Conservation (phyloP, 1,284 basidiomycete species). For the Mycena citricolor region DNA sequence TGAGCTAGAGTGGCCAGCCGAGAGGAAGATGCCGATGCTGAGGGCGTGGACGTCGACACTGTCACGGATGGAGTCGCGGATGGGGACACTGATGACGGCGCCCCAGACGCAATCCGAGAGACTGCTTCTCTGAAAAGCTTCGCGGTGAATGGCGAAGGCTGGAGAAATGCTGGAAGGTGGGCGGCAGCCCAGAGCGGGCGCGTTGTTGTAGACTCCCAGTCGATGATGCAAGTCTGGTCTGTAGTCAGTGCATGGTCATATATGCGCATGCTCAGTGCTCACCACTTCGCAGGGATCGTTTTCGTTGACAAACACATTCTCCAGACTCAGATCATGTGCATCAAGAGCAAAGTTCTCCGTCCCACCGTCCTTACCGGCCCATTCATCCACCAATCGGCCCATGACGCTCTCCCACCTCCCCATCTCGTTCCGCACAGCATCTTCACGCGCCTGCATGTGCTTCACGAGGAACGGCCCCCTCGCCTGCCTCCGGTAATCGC, state of each 20-base stretch:
- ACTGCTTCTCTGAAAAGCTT: constrained; percentile 68
- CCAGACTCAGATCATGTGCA: constrained; percentile 75
- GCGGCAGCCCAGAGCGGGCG: constrained; percentile 80
- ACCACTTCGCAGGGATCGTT: constrained; percentile 68
- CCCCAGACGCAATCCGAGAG: constrained; percentile 39
- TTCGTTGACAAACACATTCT: constrained; percentile 78
- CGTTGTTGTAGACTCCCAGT: constrained; percentile 83
- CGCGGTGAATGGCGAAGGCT: constrained; percentile 68
- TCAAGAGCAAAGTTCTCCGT: constrained; percentile 69
- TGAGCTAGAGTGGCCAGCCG: constrained; percentile 44
- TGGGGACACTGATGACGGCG: constrained; percentile 20
- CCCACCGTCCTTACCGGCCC: constrained; percentile 24
- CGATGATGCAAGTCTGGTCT: constrained; percentile 73
- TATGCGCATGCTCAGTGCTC: constrained; percentile 3
- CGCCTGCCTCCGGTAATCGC: constrained; percentile 77
- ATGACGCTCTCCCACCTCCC: constrained; percentile 62
- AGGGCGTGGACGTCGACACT: not conserved
- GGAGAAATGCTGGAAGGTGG: constrained; percentile 75
- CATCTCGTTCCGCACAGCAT: constrained; percentile 67
- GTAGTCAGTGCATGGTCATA: constrained; percentile 10
- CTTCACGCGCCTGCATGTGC: constrained; percentile 62
- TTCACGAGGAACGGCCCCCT: constrained; percentile 72
- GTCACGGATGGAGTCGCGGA: not conserved
- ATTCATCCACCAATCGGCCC: constrained; percentile 48
- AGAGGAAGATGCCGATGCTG: not conserved